A percentile compares a stretch with the other conserved stretches of the same genome.
phyloP scores from a whole-genome alignment of 768 basidiomycete species.

The Kwoniella bestiolae region DNA sequence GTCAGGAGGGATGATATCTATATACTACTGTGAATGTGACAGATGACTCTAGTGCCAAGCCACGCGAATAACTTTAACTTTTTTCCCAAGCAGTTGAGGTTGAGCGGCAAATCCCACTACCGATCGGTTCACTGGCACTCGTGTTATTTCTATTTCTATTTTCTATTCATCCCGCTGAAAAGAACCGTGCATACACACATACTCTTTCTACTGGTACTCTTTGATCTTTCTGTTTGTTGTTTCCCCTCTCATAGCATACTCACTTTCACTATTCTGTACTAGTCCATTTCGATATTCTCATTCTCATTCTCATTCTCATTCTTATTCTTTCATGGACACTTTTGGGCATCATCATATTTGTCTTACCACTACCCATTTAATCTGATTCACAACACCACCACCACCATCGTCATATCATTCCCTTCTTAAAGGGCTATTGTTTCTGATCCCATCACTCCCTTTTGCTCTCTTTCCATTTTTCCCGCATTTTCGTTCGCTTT shows the following conservation, averaged over 20 bases:
- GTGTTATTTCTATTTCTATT: neutral
- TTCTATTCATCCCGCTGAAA: slow-evolving; percentile 5
- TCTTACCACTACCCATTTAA: neutral
- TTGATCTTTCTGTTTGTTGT: too few species aligned
- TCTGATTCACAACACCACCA: neutral
- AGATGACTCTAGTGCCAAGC: slow-evolving; percentile 1
- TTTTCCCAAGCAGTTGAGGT: neutral
- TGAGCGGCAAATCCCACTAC: slow-evolving; percentile 4
- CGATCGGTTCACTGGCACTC: neutral
- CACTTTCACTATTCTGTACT: neutral
- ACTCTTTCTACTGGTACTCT: neutral
- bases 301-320: neutral
- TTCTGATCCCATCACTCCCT: neutral
- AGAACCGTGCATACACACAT: slow-evolving; percentile 3
- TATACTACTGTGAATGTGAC: too few species aligned
- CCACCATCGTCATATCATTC: neutral
- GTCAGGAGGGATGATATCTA: too few species aligned
- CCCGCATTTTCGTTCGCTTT: neutral
- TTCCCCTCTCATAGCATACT: neutral
- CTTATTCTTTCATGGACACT: neutral
- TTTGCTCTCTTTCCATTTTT: neutral
- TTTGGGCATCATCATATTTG: neutral
- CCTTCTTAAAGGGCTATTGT: neutral
- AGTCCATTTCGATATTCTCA: neutral
- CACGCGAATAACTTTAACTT: slow-evolving; percentile 2